Evolutionary conservation across 202 grass and related monocot species (phyloP), one percentile per base, ranked within the genome.

Genomic region (Musa balbisiana): DNA sequence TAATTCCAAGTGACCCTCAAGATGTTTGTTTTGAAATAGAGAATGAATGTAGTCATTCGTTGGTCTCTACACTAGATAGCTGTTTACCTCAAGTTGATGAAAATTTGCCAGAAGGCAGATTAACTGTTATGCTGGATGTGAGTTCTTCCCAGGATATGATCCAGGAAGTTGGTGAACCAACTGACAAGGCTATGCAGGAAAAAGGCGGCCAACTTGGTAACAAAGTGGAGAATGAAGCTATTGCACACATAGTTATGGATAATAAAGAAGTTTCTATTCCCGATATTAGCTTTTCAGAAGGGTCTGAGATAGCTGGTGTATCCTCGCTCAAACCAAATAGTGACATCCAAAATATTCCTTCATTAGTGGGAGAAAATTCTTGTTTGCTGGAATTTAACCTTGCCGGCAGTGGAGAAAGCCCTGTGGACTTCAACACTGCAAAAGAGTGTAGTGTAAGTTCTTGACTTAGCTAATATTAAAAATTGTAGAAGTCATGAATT

Each of bases 381-480:
- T 80, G 82, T 15, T 85, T 89, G 59, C 90, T 91, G 78, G 93
- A 92, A 83, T 87, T 84, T 59, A 89, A 87, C 55, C 27, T 52
- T 10, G 86, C 68, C 53, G 82, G 79, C 66, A 71, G 83, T 75
- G 84, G 82, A 73, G 87, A 98, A 70, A 82, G 58, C 79, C 72
- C 76, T 2, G 76, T 84, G 79, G 83, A 94, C 49, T 89, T 82
- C 77, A 52, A 50, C 63, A 75, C 69, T 51, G 73, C 29, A 10
- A 97, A 89, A 72, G 90, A 97, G 60, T 84, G 71, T 86, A 98
- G 85, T 92, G 95, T 98, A 89, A 98, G 90, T 85, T 58, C 33
- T 72, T 29, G 3, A 82, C 49, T 74, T 59, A 33, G 19, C 51
- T 59, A 67, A 52, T 64, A 62, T 27, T 62, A 8, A 33, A 27